Percentiles rank a stretch among this genome's conserved stretches.
Conservation (phyloP, 495 filamentous ascomycete genomes). For the Chaetomium fimeti region DNA sequence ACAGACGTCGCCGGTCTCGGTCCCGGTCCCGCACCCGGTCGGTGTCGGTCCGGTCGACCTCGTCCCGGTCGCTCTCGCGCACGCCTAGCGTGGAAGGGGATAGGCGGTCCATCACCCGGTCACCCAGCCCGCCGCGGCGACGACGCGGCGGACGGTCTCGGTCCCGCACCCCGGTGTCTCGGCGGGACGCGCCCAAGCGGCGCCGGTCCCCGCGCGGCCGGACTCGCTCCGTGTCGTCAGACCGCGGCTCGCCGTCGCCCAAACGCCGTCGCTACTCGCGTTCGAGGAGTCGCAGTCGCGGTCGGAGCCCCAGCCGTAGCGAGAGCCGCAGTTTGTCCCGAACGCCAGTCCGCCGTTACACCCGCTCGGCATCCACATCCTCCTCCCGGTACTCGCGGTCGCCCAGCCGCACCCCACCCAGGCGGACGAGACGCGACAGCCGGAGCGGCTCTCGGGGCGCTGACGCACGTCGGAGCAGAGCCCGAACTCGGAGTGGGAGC, state of each 20-base stretch:
- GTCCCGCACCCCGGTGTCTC: conserved; percentile 46
- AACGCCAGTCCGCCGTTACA: conserved; percentile 31
- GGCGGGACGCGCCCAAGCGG: conserved; percentile 41
- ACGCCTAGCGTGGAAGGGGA: conserved; percentile 33
- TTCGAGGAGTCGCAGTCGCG: conserved; percentile 46
- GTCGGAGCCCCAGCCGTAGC: conserved; percentile 34
- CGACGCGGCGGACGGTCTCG: conserved; percentile 38
- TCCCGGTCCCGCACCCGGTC: conserved; percentile 36
- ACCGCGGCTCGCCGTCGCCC: conserved; percentile 29
- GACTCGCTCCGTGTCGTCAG: conserved; percentile 36
- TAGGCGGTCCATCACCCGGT: conserved; percentile 38
- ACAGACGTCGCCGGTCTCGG: conserved; percentile 37
- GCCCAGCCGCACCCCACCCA: conserved; percentile 39
- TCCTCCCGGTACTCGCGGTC: conserved; percentile 42
- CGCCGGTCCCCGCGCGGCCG: conserved; percentile 43
- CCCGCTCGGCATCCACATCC: conserved; percentile 51
- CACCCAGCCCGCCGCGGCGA: conserved; percentile 39
- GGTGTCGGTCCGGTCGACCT: conserved; percentile 36
- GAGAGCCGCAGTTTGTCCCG: conserved; percentile 23
- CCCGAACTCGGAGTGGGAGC: conserved; percentile 38
- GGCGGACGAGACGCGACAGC: conserved; percentile 45
- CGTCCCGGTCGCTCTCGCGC: conserved; percentile 40
- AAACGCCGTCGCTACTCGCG: conserved; percentile 39
- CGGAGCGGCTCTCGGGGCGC: conserved; percentile 40
- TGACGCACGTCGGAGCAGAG: conserved; percentile 17